A percentile compares a stretch with the other conserved stretches of the same genome.
Conservation (phyloP, 129 eudicot genomes). For the Sambucus nigra region DNA sequence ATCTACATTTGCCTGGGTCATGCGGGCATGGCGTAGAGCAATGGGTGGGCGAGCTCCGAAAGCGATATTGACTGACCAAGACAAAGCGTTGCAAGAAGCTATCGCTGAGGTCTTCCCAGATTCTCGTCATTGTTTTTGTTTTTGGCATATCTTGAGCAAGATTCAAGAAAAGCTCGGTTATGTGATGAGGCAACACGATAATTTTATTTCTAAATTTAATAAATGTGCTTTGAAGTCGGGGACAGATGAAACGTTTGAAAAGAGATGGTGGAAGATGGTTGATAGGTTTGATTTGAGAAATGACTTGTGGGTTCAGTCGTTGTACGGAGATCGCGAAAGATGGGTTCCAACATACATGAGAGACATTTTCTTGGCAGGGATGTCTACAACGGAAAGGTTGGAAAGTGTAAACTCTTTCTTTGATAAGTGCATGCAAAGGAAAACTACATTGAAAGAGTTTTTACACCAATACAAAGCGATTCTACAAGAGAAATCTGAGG, state of each 20-base stretch:
- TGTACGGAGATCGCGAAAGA: constrained; percentile 23
- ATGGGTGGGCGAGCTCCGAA: constrained; percentile 28
- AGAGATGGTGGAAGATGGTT: constrained; percentile 31
- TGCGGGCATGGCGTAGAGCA: constrained; percentile 28
- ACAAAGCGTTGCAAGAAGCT: constrained; percentile 14
- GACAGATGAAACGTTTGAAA: constrained; percentile 21
- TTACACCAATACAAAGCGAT: constrained; percentile 17
- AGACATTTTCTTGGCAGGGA: constrained; percentile 26
- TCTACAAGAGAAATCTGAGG: constrained; percentile 27
- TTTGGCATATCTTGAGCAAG: constrained; percentile 26
- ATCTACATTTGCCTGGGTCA: constrained; percentile 23
- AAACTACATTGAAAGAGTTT: constrained; percentile 22
- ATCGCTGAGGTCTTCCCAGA: constrained; percentile 25
- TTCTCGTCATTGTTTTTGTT: constrained; percentile 27
- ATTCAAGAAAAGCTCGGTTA: constrained; percentile 20
- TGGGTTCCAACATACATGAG: constrained; percentile 23
- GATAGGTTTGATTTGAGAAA: constrained; percentile 22
- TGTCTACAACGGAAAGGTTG: constrained; percentile 18
- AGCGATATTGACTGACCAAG: constrained; percentile 27
- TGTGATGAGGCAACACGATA: constrained; percentile 19
- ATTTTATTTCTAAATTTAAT: constrained; percentile 18
- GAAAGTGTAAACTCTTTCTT: constrained; percentile 18
- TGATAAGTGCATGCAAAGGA: constrained; percentile 21
- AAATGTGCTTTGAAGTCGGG: constrained; percentile 24
- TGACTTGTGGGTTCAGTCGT: constrained; percentile 19